Conservation (phyloP, 495 filamentous ascomycete genomes). For the Thermothielavioides terrestris region DNA sequence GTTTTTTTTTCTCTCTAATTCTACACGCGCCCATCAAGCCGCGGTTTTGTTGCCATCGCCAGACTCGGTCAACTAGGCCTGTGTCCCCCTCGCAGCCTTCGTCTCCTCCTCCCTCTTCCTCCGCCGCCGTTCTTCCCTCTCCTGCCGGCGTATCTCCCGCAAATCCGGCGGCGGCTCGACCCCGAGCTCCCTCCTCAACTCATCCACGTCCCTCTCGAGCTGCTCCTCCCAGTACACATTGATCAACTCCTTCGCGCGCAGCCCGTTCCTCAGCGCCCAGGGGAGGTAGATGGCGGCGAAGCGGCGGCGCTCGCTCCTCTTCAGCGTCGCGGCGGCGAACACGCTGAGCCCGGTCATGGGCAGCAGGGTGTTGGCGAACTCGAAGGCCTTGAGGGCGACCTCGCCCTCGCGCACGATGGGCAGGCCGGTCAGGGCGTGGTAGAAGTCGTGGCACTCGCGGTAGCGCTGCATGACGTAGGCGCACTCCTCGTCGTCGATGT, state of each 20-base stretch:
- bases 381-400: slow-evolving; percentile 88
- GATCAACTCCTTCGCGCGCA: slow-evolving; percentile 70
- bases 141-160: slow-evolving; percentile 63
- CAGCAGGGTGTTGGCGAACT: slow-evolving; percentile 87
- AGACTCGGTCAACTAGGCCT: too few relatives aligned
- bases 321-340: slow-evolving; percentile 68
- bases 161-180: slow-evolving; percentile 89
- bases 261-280: slow-evolving; percentile 82
- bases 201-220: slow-evolving; percentile 74
- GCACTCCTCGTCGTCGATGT: slow-evolving; percentile 89
- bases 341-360: slow-evolving; percentile 76
- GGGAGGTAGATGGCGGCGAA: slow-evolving; percentile 72
- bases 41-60: too few relatives aligned
- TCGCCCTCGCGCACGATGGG: slow-evolving; percentile 92
- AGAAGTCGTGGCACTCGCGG: slow-evolving; percentile 96
- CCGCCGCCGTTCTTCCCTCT: slow-evolving; percentile 58
- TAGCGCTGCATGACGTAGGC: slow-evolving; percentile 99
- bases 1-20: too few relatives aligned
- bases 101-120: slow-evolving; percentile 44
- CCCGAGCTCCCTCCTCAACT: slow-evolving; percentile 60
- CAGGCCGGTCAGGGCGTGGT: slow-evolving; percentile 88
- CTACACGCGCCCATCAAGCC: neutral
- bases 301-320: slow-evolving; percentile 61
- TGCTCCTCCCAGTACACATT: slow-evolving; percentile 99
- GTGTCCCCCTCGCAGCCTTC: slow-evolving; percentile 4